Percentiles rank a stretch among this genome's conserved stretches.
phyloP scores from a whole-genome alignment of 129 eudicot genomes.

The Artemisia annua region DNA sequence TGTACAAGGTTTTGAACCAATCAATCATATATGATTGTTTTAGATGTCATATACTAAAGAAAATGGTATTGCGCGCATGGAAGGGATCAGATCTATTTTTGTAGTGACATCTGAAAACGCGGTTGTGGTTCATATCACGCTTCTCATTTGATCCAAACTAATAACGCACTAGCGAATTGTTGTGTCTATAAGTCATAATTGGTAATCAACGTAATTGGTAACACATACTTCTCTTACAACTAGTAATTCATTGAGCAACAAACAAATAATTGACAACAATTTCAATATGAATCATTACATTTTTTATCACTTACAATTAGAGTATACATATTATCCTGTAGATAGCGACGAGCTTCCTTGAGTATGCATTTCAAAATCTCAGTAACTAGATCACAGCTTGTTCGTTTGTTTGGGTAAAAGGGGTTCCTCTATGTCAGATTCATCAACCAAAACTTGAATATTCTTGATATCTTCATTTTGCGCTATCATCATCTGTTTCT shows the following conservation, averaged over 20 bases:
- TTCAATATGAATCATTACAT: background rate
- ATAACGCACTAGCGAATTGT: too few species aligned
- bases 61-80: too few species aligned
- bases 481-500: conserved; percentile 20
- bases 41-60: too few species aligned
- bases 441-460: conserved; percentile 31
- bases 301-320: conserved; percentile 13
- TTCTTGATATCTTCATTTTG: conserved; percentile 27
- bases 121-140: too few species aligned
- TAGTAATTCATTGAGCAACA: background rate
- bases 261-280: background rate
- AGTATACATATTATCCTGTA: conserved; percentile 6
- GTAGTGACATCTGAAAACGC: too few species aligned
- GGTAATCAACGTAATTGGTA: background rate
- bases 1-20: too few species aligned
- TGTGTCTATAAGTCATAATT: too few species aligned
- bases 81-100: too few species aligned
- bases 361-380: conserved; percentile 1
- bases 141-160: too few species aligned
- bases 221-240: background rate
- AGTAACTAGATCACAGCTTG: background rate
- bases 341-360: background rate
- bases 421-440: conserved; percentile 56
- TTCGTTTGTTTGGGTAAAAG: conserved; percentile 38
- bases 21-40: too few species aligned